Base-by-base conservation (phyloP, 2,329 filamentous ascomycete species). In the Aspergillus floridensis region DNA sequence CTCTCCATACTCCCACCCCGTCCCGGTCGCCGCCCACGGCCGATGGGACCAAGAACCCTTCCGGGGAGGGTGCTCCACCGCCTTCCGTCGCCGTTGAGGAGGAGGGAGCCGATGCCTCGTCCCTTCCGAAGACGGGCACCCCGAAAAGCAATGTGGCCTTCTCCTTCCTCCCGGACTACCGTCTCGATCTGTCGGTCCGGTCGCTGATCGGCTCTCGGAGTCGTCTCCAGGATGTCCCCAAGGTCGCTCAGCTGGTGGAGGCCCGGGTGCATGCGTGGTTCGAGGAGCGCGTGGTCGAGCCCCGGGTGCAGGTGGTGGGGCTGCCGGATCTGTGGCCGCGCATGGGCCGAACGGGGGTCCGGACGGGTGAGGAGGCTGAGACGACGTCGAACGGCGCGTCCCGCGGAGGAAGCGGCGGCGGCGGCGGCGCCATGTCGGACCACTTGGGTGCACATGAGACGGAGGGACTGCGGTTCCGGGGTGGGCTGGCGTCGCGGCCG, bases 61-160 rank as follows among this genome's bases (percentile, higher is more conserved):
- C 67, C 10, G 53, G 59, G 14, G 65, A 63, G 5, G 29, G 52
- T 6, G 35, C 54, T 16, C 56, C 53, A 38, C 31, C 41, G 4
- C 5, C 57, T 5, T 4, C 31, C 3, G 49, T 50, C 32, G 38
- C 59, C 16, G 26, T 49, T 6, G 59, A 58, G 11, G 53, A 56
- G 2, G 48, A 56, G 32, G 32, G 32, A 35, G 4, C 32, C 19
- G n/a, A 58, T 21, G 61, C 54, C 10, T 53, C 58, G 11, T 51
- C 58, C 3, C 35, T 63, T 38, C 68, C 64, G 60, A 71, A 66
- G 64, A 75, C 73, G 59, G 78, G 86, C 24, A 90, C 86, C 3
- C 90, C 90, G 1, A 80, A 81, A 4, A 96, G 95, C 3, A 96
- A 92, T 72, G 89, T 99, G 74, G 91, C 91, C 0, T 98, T 99